Conservation (phyloP, 2,329 filamentous ascomycete genomes). For the Calonectria ilicicola region DNA sequence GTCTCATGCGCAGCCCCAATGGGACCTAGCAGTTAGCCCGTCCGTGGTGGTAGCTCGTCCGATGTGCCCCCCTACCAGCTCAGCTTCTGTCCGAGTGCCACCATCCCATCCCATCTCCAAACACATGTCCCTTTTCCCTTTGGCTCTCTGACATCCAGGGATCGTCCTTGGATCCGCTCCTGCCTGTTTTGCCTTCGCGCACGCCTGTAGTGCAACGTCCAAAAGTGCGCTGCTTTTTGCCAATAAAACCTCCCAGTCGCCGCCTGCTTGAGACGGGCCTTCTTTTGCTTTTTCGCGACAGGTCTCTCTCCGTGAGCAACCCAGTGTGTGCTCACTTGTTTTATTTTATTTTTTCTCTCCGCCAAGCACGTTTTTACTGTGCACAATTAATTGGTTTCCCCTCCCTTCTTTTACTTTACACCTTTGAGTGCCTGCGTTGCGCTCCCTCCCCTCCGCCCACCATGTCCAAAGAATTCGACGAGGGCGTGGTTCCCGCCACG, state of each 20-base stretch:
- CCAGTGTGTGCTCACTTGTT: background rate
- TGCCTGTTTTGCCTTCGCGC: conserved; percentile 40
- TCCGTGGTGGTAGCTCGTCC: background rate
- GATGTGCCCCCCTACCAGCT: background rate
- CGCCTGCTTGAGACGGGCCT: background rate
- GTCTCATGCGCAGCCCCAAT: background rate
- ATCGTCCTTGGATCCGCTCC: conserved; percentile 32
- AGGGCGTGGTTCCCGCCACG: conserved; percentile 29
- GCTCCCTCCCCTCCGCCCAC: background rate
- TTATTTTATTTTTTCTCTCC: background rate
- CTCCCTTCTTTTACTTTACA: background rate
- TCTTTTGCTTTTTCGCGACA: conserved; percentile 1
- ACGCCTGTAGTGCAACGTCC: conserved; percentile 5
- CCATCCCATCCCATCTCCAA: too few relatives aligned
- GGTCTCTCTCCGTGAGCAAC: background rate
- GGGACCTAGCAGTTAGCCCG: background rate
- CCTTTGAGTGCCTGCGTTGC: background rate
- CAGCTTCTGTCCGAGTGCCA: background rate
- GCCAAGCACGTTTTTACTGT: background rate
- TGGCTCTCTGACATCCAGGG: background rate
- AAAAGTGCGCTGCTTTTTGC: background rate
- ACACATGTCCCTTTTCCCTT: background rate
- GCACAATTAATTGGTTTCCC: background rate
- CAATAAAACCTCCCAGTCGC: conserved; percentile 15
- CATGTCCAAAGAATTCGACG: conserved; percentile 38